Percentiles rank a stretch among this genome's conserved stretches.
These are phyloP conservation scores for Cryphonectria carpinicola DNA, from an alignment of 2,329 filamentous ascomycete genomes.

Conservation along the genomic window DNA sequence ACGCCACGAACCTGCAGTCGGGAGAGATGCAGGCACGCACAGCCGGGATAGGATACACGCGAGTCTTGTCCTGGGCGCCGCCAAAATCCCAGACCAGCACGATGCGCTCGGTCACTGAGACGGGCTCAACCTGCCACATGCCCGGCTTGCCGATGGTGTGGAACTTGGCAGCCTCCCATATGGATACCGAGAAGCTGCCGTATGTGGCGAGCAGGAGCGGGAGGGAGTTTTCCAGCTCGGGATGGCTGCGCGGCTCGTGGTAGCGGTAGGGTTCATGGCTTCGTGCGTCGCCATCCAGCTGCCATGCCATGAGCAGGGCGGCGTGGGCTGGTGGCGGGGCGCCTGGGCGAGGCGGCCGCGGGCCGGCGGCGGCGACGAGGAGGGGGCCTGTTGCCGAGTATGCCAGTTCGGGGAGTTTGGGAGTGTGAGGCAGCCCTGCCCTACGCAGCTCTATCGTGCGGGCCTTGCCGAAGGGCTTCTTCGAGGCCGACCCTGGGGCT, in stretches of 20 bases:
- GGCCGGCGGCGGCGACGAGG: constrained; percentile 44
- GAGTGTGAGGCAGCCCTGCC: constrained; percentile 42
- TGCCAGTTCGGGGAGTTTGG: constrained; percentile 46
- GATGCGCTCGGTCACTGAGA: constrained; percentile 39
- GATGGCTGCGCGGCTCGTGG: constrained; percentile 38
- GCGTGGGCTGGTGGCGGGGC: constrained; percentile 44
- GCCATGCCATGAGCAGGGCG: constrained; percentile 46
- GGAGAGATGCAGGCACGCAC: constrained; percentile 44
- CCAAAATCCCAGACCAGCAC: constrained; percentile 47
- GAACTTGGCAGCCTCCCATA: constrained; percentile 46
- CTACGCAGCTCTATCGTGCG: constrained; percentile 42
- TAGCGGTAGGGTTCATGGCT: constrained; percentile 39
- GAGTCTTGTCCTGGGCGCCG: constrained; percentile 40
- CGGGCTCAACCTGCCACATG: constrained; percentile 41
- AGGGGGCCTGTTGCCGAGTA: constrained; percentile 45
- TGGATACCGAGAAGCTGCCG: constrained; percentile 44
- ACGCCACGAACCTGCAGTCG: constrained; percentile 46
- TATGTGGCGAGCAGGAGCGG: constrained; percentile 43
- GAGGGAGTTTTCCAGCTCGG: constrained; percentile 45
- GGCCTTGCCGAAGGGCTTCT: constrained; percentile 43
- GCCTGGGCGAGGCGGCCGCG: constrained; percentile 43
- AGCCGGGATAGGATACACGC: constrained; percentile 45
- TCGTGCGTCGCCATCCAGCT: constrained; percentile 36
- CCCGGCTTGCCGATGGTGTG: constrained; percentile 38
- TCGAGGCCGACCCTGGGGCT: constrained; percentile 33